Conservation (phyloP, 2,329 filamentous ascomycete species). For the Ophiocordyceps camponoti-saundersi region DNA sequence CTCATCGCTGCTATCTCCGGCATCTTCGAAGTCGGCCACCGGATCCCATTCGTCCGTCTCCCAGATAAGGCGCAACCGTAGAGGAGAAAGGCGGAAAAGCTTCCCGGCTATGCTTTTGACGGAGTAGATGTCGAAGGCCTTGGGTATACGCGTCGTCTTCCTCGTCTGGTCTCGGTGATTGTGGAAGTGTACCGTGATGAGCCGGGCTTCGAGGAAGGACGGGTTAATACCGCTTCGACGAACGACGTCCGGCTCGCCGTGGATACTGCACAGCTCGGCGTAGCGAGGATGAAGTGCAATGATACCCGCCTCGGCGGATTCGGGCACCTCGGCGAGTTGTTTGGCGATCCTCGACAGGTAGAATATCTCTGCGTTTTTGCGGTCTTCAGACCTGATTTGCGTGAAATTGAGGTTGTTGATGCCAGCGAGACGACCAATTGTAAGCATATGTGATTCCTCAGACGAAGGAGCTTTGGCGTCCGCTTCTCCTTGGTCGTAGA, state of each 20-base stretch:
- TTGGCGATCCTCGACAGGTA: constrained; percentile 74
- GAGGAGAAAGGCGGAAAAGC: constrained; percentile 47
- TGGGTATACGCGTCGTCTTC: constrained; percentile 43
- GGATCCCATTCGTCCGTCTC: constrained; percentile 88
- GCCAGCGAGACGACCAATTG: constrained; percentile 53
- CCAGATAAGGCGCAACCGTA: constrained; percentile 56
- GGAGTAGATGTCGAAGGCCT: constrained; percentile 62
- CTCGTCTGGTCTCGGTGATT: constrained; percentile 8
- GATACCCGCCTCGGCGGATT: constrained; percentile 35
- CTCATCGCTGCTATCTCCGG: constrained; percentile 35
- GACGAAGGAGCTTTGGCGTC: constrained; percentile 32
- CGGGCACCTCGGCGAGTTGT: constrained; percentile 47
- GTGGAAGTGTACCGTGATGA: constrained; percentile 47
- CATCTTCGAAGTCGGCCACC: constrained; percentile 44
- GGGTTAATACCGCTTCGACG: constrained; percentile 47
- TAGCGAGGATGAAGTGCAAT: constrained; percentile 54
- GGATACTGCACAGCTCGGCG: constrained; percentile 52
- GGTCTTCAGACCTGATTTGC: constrained; percentile 52
- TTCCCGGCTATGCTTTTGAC: constrained; percentile 64
- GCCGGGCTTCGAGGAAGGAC: constrained; percentile 63
- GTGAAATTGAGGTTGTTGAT: constrained; percentile 61
- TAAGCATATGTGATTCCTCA: constrained; percentile 81
- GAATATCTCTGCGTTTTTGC: constrained; percentile 80
- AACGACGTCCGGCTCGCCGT: constrained; percentile 53
- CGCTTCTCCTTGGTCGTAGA: constrained; percentile 43